Base-by-base conservation (phyloP, 148 eudicot species). In the Dysphania ambrosioides region DNA sequence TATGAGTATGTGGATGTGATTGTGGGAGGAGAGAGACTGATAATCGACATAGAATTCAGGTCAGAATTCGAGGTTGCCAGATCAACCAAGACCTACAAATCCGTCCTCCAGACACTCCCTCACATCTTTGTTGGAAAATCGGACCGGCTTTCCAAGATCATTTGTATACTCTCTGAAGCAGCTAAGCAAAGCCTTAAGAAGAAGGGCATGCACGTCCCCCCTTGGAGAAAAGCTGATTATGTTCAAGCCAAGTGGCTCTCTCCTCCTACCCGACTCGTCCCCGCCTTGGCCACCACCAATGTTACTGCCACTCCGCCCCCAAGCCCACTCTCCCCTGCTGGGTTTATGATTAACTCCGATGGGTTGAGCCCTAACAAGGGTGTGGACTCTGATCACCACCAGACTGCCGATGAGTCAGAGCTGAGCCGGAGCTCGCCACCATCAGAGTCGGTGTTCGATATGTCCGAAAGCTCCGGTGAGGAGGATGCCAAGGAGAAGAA, bases 161-260 rank as follows among this genome's bases (percentile, higher is more conserved):
- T 92, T 26, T 31, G 81, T 55, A 34, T 92, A 4, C 86, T 89
- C 8, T 86, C 93, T 1, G 94, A 95, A 60, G 96, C 99, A 0
- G 92, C 97, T 0, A 92, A 81, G 68, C 93, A 84, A 77, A 92
- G 97, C 84, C 75, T 95, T 75, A 92, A 88, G 90, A 95, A 90
- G 86, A 90, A 88, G 73, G 97, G 99, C 1, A 85, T 95, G 96
- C 91, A 87, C 61, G 79, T 92, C 31, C 99, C 99, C 1, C 99
- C 99, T 9, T 95, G 99, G 99, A 83, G 99, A 16, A 90, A 88
- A 65, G 90, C 92, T 1, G 97, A 87, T 66, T 95, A 92, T 64
- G 87, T 92, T 32, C 83, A 83, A 67, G 85, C 97, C 55, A 95
- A 92, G 71, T 95, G 99, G 99, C 92, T 95, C 65, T 80, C 96